Evolutionary conservation across 2,329 filamentous ascomycete species (phyloP).

Genomic region (Cryphonectria naterciae): DNA sequence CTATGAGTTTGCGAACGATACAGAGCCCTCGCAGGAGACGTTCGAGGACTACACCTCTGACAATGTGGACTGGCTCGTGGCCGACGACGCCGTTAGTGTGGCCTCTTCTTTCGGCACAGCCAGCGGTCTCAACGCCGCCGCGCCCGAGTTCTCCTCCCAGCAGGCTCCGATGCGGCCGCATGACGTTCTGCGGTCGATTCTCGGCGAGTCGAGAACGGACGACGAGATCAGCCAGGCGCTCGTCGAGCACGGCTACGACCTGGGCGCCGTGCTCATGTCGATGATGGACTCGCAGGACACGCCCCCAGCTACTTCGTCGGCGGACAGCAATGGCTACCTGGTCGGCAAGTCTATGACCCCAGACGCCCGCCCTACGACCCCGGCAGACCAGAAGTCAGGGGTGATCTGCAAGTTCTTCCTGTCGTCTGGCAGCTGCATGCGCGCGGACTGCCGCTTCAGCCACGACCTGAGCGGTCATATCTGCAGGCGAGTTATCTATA

Average conservation of each 20-base stretch:
- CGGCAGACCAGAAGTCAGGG: conserved; percentile 77
- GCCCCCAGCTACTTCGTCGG: conserved; percentile 42
- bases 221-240: conserved; percentile 94
- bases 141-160: conserved; percentile 75
- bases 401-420: conserved; percentile 98
- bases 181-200: conserved; percentile 93
- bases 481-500: conserved; percentile 79
- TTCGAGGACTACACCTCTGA: conserved; percentile 92
- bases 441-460: conserved; percentile 95
- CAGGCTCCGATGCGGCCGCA: conserved; percentile 95
- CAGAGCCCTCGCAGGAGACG: conserved; percentile 78
- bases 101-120: conserved; percentile 73
- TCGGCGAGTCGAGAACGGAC: conserved; percentile 85
- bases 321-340: conserved; percentile 60
- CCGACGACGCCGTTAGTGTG: conserved; percentile 80
- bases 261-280: conserved; percentile 87
- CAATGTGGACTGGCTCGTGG: conserved; percentile 96
- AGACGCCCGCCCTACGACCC: conserved; percentile 75
- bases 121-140: conserved; percentile 76
- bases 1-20: conserved; percentile 88
- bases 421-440: conserved; percentile 90
- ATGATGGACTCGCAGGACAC: conserved; percentile 74
- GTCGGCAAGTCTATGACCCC: conserved; percentile 90
- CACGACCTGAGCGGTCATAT: conserved; percentile 95
- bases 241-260: conserved; percentile 86